phyloP scores from a whole-genome alignment of 2,329 filamentous ascomycete species.

The Acarospora socialis region DNA sequence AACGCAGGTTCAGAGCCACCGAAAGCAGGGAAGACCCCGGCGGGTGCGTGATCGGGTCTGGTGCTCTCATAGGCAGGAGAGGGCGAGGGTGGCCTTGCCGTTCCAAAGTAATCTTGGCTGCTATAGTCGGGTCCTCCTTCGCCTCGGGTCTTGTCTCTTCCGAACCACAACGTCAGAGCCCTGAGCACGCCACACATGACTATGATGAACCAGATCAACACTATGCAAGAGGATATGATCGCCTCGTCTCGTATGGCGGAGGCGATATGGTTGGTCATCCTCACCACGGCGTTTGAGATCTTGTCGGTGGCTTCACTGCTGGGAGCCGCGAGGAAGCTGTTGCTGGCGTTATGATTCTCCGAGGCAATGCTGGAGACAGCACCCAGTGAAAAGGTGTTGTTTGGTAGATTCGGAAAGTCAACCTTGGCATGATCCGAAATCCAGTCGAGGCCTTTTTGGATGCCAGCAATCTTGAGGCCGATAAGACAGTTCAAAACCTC shows the following conservation, averaged over 20 bases:
- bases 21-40: background rate
- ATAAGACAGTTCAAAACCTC: conserved; percentile 80
- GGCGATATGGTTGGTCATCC: conserved; percentile 53
- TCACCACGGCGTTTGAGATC: conserved; percentile 59
- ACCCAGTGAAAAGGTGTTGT: conserved; percentile 72
- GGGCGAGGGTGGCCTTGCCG: background rate
- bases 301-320: conserved; percentile 62
- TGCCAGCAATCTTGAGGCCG: conserved; percentile 66
- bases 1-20: background rate
- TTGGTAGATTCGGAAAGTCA: conserved; percentile 60
- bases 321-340: conserved; percentile 65
- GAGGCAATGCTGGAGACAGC: conserved; percentile 43
- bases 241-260: conserved; percentile 60
- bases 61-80: background rate
- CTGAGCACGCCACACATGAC: conserved; percentile 60
- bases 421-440: conserved; percentile 76
- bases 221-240: conserved; percentile 59
- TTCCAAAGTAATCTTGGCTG: background rate
- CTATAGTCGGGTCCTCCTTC: conserved; percentile 31
- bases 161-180: conserved; percentile 46
- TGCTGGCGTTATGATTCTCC: conserved; percentile 36
- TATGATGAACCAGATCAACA: conserved; percentile 65
- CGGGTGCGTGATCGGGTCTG: background rate
- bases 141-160: conserved; percentile 44
- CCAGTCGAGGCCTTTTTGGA: conserved; percentile 88